These are phyloP conservation scores for Trichoderma virens DNA, from an alignment of 495 filamentous ascomycete species.

Conservation along the genomic window DNA sequence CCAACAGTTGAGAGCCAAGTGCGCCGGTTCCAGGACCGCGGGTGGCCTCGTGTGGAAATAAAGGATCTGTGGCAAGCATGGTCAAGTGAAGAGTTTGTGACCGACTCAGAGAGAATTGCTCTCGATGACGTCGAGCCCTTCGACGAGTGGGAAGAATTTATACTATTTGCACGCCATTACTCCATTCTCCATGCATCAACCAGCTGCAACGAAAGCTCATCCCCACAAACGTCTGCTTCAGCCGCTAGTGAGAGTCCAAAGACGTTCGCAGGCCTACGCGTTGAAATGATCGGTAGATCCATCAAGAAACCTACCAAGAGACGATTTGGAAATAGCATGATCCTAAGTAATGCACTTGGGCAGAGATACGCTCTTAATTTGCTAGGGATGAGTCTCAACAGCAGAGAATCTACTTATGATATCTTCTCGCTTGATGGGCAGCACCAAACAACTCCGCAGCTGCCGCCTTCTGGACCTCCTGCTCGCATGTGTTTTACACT, in stretches of 20 bases:
- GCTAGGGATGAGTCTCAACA: constrained; percentile 56
- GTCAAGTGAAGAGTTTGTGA: constrained; percentile 56
- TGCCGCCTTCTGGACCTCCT: constrained; percentile 30
- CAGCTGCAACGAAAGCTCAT: not conserved
- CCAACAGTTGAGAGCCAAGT: constrained; percentile 55
- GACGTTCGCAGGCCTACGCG: not conserved
- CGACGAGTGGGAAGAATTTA: constrained; percentile 95
- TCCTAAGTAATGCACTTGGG: constrained; percentile 15
- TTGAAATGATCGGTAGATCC: not conserved
- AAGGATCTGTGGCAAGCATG: constrained; percentile 72
- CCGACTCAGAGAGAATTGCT: constrained; percentile 39
- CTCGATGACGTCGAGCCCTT: constrained; percentile 72
- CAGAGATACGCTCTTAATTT: constrained; percentile 29
- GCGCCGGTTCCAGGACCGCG: constrained; percentile 53
- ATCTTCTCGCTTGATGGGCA: constrained; percentile 36
- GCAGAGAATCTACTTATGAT: constrained; percentile 53
- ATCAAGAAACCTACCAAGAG: constrained; percentile 9
- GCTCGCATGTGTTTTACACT: constrained; percentile 73
- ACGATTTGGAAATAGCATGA: constrained; percentile 23
- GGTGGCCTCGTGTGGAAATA: constrained; percentile 56
- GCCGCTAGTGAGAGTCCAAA: no score
- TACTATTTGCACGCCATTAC: constrained; percentile 78
- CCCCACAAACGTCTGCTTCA: not conserved
- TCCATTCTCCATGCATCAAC: constrained; percentile 61
- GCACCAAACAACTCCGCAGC: constrained; percentile 17